Evolutionary conservation across 2,329 filamentous ascomycete genomes (phyloP).

Genomic region (Leptographium radiaticola): DNA sequence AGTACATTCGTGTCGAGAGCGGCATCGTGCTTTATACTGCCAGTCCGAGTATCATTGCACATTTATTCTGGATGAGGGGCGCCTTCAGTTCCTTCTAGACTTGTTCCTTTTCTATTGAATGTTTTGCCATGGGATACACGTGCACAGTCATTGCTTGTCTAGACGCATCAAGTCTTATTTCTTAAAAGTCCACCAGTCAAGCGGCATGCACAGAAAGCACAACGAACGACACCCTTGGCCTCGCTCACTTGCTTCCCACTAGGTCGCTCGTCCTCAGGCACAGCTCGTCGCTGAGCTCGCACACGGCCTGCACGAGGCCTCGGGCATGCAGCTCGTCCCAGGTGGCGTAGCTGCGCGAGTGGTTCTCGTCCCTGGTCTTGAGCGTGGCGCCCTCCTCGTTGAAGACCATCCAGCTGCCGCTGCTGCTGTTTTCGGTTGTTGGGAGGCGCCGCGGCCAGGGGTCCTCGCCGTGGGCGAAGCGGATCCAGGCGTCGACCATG

Average conservation of each 20-base stretch:
- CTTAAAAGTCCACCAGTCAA: no score
- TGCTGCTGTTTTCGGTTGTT: background rate
- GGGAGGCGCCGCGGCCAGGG: conserved; percentile 3
- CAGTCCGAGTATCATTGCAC: no score
- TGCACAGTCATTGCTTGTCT: no score
- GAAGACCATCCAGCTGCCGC: conserved; percentile 3
- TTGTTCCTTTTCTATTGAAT: no score
- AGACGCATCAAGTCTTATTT: no score
- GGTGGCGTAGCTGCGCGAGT: background rate
- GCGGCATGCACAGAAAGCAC: no score
- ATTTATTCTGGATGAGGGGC: no score
- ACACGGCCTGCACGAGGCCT: background rate
- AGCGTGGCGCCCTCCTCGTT: background rate
- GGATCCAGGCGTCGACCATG: conserved; percentile 7
- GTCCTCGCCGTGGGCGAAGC: conserved; percentile 6
- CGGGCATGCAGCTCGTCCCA: conserved; percentile 1
- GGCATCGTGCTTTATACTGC: no score
- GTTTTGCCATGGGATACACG: no score
- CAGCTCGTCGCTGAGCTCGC: conserved; percentile 5
- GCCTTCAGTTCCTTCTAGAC: no score
- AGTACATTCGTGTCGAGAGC: no score
- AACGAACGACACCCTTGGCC: no score
- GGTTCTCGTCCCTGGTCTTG: background rate
- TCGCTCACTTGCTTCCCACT: background rate
- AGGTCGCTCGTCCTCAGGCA: conserved; percentile 1